These are phyloP conservation scores for Pilaira anomala DNA, from an alignment of 192 early-diverging fungal species.

Conservation along the genomic window DNA sequence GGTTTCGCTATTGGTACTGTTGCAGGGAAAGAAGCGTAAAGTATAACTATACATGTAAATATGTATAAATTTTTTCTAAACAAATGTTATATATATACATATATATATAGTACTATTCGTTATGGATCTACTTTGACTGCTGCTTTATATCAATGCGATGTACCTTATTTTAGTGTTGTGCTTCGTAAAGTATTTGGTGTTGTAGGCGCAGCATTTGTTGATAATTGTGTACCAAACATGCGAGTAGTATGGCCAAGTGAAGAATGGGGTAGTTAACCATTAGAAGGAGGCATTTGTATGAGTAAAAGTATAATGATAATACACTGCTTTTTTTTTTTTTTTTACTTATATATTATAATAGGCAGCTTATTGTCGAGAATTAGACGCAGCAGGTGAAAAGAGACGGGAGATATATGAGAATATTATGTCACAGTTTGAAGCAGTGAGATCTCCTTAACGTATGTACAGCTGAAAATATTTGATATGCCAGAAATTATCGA, in stretches of 20 bases:
- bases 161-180: constrained; percentile 36
- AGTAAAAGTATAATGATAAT: not conserved
- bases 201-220: constrained; percentile 37
- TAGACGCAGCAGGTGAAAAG: constrained; percentile 36
- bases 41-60: not conserved
- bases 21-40: constrained; percentile 39
- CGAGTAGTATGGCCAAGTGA: constrained; percentile 37
- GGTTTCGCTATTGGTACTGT: constrained; percentile 37
- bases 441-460: constrained; percentile 30
- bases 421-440: constrained; percentile 35
- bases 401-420: constrained; percentile 28
- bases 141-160: constrained; percentile 36
- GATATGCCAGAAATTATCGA: constrained; percentile 41
- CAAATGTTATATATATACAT: not conserved
- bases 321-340: not conserved
- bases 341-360: not conserved
- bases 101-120: constrained; percentile 30
- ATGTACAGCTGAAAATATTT: constrained; percentile 37
- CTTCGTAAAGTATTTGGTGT: constrained; percentile 41
- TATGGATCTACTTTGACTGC: constrained; percentile 34
- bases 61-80: not conserved
- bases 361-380: constrained; percentile 34
- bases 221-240: constrained; percentile 32
- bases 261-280: constrained; percentile 38
- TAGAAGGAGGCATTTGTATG: constrained; percentile 36